These are phyloP conservation scores for Backusella psychrophila DNA, from an alignment of 192 early-diverging fungal species.

Conservation along the genomic window DNA sequence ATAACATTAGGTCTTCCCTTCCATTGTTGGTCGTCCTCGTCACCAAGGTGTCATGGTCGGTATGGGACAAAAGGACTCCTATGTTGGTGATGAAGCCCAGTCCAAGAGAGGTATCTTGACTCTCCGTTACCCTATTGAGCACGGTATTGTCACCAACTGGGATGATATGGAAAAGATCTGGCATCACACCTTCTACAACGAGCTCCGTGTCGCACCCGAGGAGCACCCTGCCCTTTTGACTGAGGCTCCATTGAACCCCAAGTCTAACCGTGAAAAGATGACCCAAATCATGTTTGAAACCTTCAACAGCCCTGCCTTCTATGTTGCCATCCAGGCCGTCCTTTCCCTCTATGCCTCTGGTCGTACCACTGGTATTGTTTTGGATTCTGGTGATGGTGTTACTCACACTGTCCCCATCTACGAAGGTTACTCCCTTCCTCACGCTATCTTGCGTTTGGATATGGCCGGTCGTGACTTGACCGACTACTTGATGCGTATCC, in stretches of 20 bases:
- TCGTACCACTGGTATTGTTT: conserved; percentile 97
- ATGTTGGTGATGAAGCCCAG: conserved; percentile 90
- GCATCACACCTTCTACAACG: conserved; percentile 98
- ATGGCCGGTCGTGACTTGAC: conserved; percentile 97
- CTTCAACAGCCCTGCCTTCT: conserved; percentile 95
- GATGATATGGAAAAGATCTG: conserved; percentile 95
- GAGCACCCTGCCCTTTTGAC: conserved; percentile 96
- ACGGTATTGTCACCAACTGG: conserved; percentile 93
- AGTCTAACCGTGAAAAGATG: conserved; percentile 99
- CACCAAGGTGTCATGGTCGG: conserved; percentile 89
- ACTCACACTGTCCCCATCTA: conserved; percentile 97
- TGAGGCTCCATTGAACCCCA: conserved; percentile 97
- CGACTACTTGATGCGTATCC: conserved; percentile 88
- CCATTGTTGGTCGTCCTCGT: conserved; percentile 84
- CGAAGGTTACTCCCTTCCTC: conserved; percentile 93
- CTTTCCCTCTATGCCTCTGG: conserved; percentile 95
- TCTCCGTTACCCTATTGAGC: conserved; percentile 86
- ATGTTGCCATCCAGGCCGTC: conserved; percentile 95
- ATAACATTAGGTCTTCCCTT: conserved; percentile 69
- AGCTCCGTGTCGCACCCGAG: conserved; percentile 96
- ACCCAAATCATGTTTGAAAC: conserved; percentile 99
- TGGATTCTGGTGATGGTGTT: conserved; percentile 98
- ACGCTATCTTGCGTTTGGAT: conserved; percentile 95
- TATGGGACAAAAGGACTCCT: conserved; percentile 90
- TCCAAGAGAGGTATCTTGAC: conserved; percentile 87